Base-by-base conservation (phyloP, 192 early-diverging fungal species). In the Coemansia biformis region DNA sequence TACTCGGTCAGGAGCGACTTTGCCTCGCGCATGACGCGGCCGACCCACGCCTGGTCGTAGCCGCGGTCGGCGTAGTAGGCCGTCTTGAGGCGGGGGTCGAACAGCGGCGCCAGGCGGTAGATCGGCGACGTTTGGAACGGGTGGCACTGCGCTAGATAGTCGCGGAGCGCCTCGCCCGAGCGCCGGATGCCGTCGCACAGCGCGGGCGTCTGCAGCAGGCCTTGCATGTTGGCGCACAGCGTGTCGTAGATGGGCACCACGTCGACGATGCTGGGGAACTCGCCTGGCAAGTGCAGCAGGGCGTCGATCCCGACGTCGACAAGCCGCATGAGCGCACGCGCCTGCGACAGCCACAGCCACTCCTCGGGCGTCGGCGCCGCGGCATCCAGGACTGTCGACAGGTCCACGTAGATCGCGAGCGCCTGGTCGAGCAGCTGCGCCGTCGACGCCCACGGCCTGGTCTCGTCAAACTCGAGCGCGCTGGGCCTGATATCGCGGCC, bases 51-150 rank as follows among this genome's bases (percentile, higher is more conserved):
- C 46, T 53, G 54, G 33, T 63, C 62, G 32, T 48, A 37, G 9
- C 58, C 54, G 33, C 57, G 69, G 39, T 73, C 69, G 14, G 50
- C 31, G 23, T 65, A 73, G 58, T 73, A 73, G 3, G 49, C 36
- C 31, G 53, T 10, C 48, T 73, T 73, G 19, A 73, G 58, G 9
- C 69, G 69, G 9, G 69, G 69, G 22, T 73, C 69, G 36, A 73
- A 73, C 16, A 73, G 53, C 39, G 69, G 63, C 26, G 69, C 69
- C 36, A 73, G 48, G 17, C 69, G 57, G 48, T 65, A 73, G 18
- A 73, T 62, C 0, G 69, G 57, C 57, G 69, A 73, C n/a, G 58
- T 39, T 62, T 65, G 69, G 69, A 73, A 73, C 38, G 69, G 69
- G 31, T 73, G 69, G 51, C 62, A 61, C 39, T 73, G 69, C 4